Base-by-base conservation (phyloP, 164 flowering plant genomes). In the Paratinospora sagittata region DNA sequence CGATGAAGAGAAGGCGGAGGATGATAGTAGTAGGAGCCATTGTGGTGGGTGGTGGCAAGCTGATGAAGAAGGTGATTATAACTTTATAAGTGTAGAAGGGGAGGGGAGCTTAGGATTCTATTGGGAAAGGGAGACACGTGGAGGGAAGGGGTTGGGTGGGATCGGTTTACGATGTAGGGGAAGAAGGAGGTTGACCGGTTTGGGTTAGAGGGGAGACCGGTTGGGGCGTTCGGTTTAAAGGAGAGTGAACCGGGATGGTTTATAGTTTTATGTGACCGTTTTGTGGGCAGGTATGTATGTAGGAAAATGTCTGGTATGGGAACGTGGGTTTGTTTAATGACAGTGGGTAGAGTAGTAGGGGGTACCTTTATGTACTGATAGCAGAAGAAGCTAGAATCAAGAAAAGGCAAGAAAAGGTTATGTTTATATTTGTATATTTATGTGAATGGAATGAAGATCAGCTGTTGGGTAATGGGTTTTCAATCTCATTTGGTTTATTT, bases 11-110 rank as follows among this genome's bases (percentile, higher is more conserved):
- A 24, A 67, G 16, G 71, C 47, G 27, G 67, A 72, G n/a, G 24
- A 63, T 65, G 63, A 82, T 67, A 60, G 14, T 83, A 30, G 34
- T 30, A 30, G 34, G 34, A 30, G 34, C 34, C 34, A 30, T 30
- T 30, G 34, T 4, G 34, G 34, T 30, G 34, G 34, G 34, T 81
- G 65, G 89, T 89, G 96, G 90, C 92, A 88, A 8, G 45, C 13
- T 41, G 13, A 41, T 41, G 13, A 41, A 8, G 45, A 41, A 41
- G 8, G n/a, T n/a, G n/a, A n/a, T 11, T 41, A 41, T 41, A 41
- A 30, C 34, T 30, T 4, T 41, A 8, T 41, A 6, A 41, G 45
- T 8, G 12, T 41, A 41, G 45, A 3, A 41, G 45, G 12, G 45
- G 34, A 30, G 34, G 34, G 34, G 34, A 7, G 61, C 61, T 4